These are phyloP conservation scores for Pseudopithomyces chartarum DNA, from an alignment of 2,329 filamentous ascomycete genomes.

Conservation along the genomic window DNA sequence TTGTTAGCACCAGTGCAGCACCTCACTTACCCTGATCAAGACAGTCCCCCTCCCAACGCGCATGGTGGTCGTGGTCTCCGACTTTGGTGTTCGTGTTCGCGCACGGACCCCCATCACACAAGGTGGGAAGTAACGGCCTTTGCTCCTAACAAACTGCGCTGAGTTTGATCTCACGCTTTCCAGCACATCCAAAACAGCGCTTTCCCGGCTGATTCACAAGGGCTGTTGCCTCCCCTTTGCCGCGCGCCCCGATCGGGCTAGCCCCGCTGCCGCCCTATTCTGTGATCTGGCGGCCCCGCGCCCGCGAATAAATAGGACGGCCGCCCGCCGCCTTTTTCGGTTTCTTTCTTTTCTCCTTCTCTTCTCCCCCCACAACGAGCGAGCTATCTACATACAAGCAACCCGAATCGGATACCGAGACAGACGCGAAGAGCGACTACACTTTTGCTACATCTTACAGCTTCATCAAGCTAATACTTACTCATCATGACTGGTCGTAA, in stretches of 20 bases:
- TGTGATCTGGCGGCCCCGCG: slow-evolving; percentile 34
- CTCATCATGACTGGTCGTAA: slow-evolving; percentile 53
- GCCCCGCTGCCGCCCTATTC: slow-evolving; percentile 20
- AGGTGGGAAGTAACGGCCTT: not conserved
- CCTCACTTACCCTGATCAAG: not conserved
- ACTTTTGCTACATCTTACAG: no score
- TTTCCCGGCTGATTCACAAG: slow-evolving; percentile 19
- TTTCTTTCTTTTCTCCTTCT: slow-evolving; percentile 14
- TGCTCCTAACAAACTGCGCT: slow-evolving; percentile 1
- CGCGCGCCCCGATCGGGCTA: slow-evolving; percentile 23
- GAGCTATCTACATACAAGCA: slow-evolving; percentile 20
- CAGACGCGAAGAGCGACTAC: no score
- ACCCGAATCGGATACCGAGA: no score
- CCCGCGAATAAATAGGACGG: slow-evolving; percentile 28
- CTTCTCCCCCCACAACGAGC: slow-evolving; percentile 21
- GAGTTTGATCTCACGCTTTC: slow-evolving; percentile 13
- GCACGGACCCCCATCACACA: not conserved
- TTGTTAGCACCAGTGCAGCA: not conserved
- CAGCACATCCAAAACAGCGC: slow-evolving; percentile 24
- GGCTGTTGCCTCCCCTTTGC: slow-evolving; percentile 18
- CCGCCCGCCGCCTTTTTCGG: slow-evolving; percentile 15
- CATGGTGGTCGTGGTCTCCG: not conserved
- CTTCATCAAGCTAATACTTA: slow-evolving; percentile 28
- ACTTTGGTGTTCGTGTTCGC: slow-evolving; percentile 9
- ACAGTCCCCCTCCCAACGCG: not conserved